These are phyloP conservation scores for Torulaspora gathmanii DNA, from an alignment of 805 yeast species.

Conservation along the genomic window DNA sequence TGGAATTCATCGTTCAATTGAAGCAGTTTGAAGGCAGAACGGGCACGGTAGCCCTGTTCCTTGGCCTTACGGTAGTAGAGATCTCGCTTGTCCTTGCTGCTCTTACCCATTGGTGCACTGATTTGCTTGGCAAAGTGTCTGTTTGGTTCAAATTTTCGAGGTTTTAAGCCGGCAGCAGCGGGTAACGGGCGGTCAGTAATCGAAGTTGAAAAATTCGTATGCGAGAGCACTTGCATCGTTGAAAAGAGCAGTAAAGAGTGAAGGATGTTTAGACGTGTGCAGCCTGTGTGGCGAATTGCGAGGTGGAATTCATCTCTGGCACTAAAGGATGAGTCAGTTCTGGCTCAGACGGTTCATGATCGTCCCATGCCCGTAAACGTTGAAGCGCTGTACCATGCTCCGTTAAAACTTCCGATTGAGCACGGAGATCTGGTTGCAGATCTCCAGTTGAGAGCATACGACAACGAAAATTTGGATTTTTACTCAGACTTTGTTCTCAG, in stretches of 20 bases:
- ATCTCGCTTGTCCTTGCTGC: constrained; percentile 92
- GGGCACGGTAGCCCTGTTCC: constrained; percentile 96
- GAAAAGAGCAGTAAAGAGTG: background rate
- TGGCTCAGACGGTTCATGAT: constrained; percentile 7
- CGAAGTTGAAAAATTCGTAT: background rate
- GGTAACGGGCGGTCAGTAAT: background rate
- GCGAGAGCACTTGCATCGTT: background rate
- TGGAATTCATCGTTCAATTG: constrained; percentile 90
- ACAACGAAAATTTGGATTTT: constrained; percentile 63
- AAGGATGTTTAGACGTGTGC: background rate
- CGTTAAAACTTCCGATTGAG: constrained; percentile 59
- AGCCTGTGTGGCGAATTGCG: background rate
- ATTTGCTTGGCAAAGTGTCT: background rate
- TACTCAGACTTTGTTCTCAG: constrained; percentile 82
- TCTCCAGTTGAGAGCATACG: constrained; percentile 66
- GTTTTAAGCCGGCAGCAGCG: background rate
- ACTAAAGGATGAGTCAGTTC: background rate
- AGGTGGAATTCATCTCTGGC: constrained; percentile 1
- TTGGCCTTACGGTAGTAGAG: constrained; percentile 89
- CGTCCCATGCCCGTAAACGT: constrained; percentile 81
- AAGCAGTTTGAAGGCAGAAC: constrained; percentile 90
- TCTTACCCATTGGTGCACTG: constrained; percentile 67
- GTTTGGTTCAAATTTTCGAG: background rate
- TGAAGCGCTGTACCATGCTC: constrained; percentile 75
- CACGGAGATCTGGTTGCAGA: constrained; percentile 79